phyloP scores from a whole-genome alignment of 1,284 basidiomycete genomes.

The Microstroma glucosiphilum region DNA sequence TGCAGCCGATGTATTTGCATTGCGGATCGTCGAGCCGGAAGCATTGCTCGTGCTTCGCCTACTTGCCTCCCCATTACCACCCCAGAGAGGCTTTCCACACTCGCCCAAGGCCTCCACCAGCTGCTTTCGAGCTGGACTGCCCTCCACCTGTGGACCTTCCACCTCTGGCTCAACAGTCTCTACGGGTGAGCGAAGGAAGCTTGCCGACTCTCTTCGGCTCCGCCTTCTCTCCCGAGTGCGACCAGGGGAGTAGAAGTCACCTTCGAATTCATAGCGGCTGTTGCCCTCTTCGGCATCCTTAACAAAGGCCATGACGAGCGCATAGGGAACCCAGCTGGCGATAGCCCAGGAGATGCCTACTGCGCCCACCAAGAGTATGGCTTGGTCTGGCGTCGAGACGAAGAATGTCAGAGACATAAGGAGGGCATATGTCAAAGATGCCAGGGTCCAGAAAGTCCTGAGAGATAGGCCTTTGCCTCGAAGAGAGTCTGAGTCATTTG shows the following conservation, averaged over 20 bases:
- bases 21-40: background rate
- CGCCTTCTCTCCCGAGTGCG: slow-evolving; percentile 3
- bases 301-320: slow-evolving; percentile 45
- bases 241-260: slow-evolving; percentile 22
- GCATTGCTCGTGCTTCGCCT: background rate
- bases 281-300: slow-evolving; percentile 36
- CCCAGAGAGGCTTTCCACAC: slow-evolving; percentile 18
- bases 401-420: slow-evolving; percentile 30
- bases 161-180: background rate
- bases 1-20: background rate
- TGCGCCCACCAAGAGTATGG: slow-evolving; percentile 34
- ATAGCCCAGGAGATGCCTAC: slow-evolving; percentile 48
- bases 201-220: slow-evolving; percentile 2
- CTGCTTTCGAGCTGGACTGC: slow-evolving; percentile 10
- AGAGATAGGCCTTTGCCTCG: slow-evolving; percentile 18
- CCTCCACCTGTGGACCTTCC: background rate
- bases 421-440: slow-evolving; percentile 22
- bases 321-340: slow-evolving; percentile 47
- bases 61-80: background rate
- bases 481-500: too few species aligned
- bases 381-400: slow-evolving; percentile 21
- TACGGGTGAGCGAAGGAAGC: background rate
- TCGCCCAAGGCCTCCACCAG: slow-evolving; percentile 25
- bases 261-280: slow-evolving; percentile 27
- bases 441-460: slow-evolving; percentile 41